Evolutionary conservation across 2,329 filamentous ascomycete genomes (phyloP), one percentile per base, ranked within the genome.

Genomic region (Sporothrix brasiliensis): DNA sequence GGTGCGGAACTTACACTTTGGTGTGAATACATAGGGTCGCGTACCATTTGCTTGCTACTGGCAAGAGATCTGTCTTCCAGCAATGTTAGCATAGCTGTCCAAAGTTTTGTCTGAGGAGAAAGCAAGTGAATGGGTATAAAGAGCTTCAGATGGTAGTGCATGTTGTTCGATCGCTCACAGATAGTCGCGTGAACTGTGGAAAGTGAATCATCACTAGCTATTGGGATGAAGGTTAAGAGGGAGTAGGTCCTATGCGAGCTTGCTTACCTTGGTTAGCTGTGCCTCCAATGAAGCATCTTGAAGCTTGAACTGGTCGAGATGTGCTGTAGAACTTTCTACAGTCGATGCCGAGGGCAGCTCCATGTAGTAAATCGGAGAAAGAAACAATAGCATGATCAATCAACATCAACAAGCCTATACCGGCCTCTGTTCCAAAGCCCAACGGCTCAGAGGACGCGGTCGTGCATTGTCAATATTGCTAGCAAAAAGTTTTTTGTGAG

Each of bases 141-240:
- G 73, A 75, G 82, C 80, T 88, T 87, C 88, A 91, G 88, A 91
- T 91, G 88, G 88, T 91, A 89, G 88, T 91, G 88, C 88, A 91
- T 91, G 88, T 90, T 84, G 84, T 88, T 87, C 83, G 76, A 78
- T 77, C 85, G 87, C 86, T 88, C 87, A 74, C 49, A 84, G 84
- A 83, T 76, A 74, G 76, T 88, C 85, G 84, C 87, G 84, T 78
- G 85, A 88, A 88, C 85, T 81, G 85, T 87, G 84, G 85, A 82
- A 81, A 79, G 76, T 74, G 78, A 77, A 81, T 88, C 86, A 87
- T 88, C 86, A 88, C 75, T 73, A 81, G 80, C 71, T 68, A 39
- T 41, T 34, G 30, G 14, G 52, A 24, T 13, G 49, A 41, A 49
- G 47, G 11, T 10, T 21, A n/a, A 6, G 47, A 27, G 39, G 54